These are phyloP conservation scores for Botrytis galanthina DNA, from an alignment of 2,329 filamentous ascomycete species.

Conservation along the genomic window DNA sequence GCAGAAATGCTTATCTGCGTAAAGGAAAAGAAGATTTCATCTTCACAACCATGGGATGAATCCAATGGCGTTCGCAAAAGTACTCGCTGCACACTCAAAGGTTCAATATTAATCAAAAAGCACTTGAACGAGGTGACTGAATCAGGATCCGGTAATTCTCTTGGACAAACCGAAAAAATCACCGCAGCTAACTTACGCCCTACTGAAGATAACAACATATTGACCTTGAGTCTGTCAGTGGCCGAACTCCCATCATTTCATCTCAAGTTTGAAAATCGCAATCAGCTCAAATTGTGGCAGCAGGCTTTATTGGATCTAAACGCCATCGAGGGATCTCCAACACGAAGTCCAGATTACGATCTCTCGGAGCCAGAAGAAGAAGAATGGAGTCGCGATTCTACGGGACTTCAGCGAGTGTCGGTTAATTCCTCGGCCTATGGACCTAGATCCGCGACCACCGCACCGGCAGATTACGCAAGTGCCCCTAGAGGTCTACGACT, in stretches of 20 bases:
- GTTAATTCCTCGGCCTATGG: constrained; percentile 78
- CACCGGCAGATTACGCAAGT: constrained; percentile 87
- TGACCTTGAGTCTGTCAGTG: constrained; percentile 89
- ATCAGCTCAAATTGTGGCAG: constrained; percentile 86
- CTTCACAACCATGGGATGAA: constrained; percentile 65
- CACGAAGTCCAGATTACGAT: constrained; percentile 75
- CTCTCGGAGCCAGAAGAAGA: constrained; percentile 86
- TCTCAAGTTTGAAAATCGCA: constrained; percentile 79
- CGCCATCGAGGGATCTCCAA: constrained; percentile 60
- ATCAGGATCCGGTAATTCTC: constrained; percentile 50
- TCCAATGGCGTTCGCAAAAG: constrained; percentile 58
- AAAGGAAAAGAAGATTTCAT: constrained; percentile 81
- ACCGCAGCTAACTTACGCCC: constrained; percentile 38
- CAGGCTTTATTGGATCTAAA: constrained; percentile 83
- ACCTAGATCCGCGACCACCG: constrained; percentile 80
- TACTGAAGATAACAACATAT: constrained; percentile 69
- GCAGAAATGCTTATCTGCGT: constrained; percentile 99
- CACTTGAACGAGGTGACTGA: constrained; percentile 88
- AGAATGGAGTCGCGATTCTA: constrained; percentile 65
- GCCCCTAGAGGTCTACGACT: constrained; percentile 46
- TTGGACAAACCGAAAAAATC: constrained; percentile 37
- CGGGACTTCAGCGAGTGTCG: constrained; percentile 66
- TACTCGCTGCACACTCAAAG: constrained; percentile 85
- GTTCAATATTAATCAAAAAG: constrained; percentile 97
- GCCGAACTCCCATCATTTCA: constrained; percentile 92